These are phyloP conservation scores for Camellia granthamiana DNA, from an alignment of 148 eudicot genomes.

Conservation along the genomic window DNA sequence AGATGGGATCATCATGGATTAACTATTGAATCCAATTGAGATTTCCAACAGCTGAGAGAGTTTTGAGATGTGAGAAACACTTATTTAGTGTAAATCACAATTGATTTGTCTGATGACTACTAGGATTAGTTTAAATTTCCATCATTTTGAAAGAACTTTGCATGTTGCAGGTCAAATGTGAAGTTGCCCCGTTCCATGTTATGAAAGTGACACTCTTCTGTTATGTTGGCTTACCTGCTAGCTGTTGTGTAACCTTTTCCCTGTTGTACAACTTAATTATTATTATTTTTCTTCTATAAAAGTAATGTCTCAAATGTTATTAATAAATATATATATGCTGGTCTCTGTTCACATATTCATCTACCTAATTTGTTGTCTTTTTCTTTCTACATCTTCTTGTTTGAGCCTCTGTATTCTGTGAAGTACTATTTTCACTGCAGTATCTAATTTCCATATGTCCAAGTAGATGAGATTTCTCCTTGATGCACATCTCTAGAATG, in stretches of 20 bases:
- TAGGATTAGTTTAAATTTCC: conserved; percentile 6
- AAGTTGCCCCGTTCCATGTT: conserved; percentile 33
- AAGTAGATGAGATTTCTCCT: background rate
- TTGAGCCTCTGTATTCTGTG: background rate
- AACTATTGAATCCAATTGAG: background rate
- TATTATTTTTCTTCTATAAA: background rate
- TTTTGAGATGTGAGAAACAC: background rate
- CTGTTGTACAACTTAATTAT: conserved; percentile 4
- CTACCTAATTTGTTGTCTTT: background rate
- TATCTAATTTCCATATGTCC: background rate
- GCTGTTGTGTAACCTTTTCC: background rate
- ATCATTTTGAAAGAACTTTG: conserved; percentile 6
- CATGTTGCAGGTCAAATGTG: conserved; percentile 36
- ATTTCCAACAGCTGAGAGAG: background rate
- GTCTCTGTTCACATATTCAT: background rate
- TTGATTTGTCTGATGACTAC: conserved; percentile 2
- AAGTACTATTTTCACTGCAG: background rate
- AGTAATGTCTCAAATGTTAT: background rate
- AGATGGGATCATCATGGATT: background rate
- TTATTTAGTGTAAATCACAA: background rate
- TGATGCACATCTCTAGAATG: background rate
- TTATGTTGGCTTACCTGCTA: conserved; percentile 3
- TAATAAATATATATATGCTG: background rate
- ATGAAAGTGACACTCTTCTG: conserved; percentile 10
- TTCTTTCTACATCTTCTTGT: background rate